phyloP scores from a whole-genome alignment of 495 filamentous ascomycete genomes.

The Glutinoglossum americanum region DNA sequence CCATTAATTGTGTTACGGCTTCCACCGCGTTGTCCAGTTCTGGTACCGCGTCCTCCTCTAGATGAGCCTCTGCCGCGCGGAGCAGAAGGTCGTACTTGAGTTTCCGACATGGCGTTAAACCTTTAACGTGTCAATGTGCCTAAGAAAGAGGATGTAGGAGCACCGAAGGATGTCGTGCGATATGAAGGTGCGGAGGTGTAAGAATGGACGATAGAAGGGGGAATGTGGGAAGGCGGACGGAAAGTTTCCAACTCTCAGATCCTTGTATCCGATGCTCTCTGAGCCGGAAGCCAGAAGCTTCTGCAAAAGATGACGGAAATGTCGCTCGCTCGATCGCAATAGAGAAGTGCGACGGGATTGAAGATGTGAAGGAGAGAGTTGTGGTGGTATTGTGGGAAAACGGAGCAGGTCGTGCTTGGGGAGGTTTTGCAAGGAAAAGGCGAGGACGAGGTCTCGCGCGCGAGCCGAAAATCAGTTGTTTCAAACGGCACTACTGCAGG shows the following conservation, averaged over 20 bases:
- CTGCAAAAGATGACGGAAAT: background rate
- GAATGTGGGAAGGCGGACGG: background rate
- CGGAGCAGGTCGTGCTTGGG: background rate
- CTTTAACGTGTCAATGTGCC: background rate
- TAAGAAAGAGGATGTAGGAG: background rate
- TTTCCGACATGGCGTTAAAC: slow-evolving; percentile 64
- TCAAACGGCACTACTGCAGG: background rate
- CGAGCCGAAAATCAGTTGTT: background rate
- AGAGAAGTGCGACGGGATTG: background rate
- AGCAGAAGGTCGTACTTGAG: slow-evolving; percentile 55
- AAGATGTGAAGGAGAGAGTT: background rate
- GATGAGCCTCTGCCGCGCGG: slow-evolving; percentile 61
- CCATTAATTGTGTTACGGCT: slow-evolving; percentile 45
- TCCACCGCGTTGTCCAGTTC: slow-evolving; percentile 36
- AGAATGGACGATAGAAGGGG: background rate
- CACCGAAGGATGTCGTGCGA: background rate
- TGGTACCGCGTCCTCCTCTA: slow-evolving; percentile 58
- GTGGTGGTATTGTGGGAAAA: background rate
- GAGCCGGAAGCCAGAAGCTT: background rate
- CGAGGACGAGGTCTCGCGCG: background rate
- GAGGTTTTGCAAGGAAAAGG: background rate
- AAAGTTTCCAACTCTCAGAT: background rate
- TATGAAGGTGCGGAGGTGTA: background rate
- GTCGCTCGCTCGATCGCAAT: background rate
- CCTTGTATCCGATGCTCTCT: background rate